Evolutionary conservation across 1,284 basidiomycete species (phyloP), one percentile per base, ranked within the genome.

Genomic region (Leccinum subrobustum): DNA sequence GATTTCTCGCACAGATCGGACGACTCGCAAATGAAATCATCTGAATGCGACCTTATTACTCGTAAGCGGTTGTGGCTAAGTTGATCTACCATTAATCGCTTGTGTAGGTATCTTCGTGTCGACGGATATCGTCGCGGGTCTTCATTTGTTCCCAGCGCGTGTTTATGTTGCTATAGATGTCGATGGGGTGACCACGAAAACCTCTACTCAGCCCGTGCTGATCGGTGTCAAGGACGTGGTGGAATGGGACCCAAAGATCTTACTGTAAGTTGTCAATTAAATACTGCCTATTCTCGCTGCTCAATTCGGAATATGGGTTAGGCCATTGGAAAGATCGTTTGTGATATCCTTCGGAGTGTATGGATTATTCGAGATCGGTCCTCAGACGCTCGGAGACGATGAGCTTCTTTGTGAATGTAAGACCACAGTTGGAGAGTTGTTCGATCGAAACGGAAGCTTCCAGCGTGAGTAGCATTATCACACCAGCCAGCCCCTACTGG

Each of bases 401-500:
- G 12, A 56, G n/a, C 29, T 56, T 23, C 54, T 56, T 14, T 56
- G 42, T 20, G 42, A 47, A 12, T 56, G 42, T 50, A 16, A 48
- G 54, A 56, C 54, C 11, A 56, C 54, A 11, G 29, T 56, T 33
- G 54, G 42, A 47, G 54, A 56, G 29, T 23, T 56, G 42, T 12
- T 48, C 29, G 20, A 56, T 50, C 54, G 20, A 33, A 48, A 56
- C 4, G 42, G 54, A 47, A 7, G 14, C 16, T 14, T 56, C 14
- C 54, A 47, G 54, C 29, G 54, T 56, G 42, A 50, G 54, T 56
- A 48, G 20, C 54, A 56, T 14, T 11, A 52, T 44, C 29, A 48
- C 23, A 39, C 42, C 18, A 29, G 11, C 23, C 12, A 20, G 18
- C 42, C n/a, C n/a, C 8, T 50, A 31, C 7, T 23, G 12, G 29